Percentiles rank a stretch among this genome's conserved stretches.
Evolutionary conservation across 2,329 filamentous ascomycete species (phyloP).

Genomic region (Cyphellophora europaea): DNA sequence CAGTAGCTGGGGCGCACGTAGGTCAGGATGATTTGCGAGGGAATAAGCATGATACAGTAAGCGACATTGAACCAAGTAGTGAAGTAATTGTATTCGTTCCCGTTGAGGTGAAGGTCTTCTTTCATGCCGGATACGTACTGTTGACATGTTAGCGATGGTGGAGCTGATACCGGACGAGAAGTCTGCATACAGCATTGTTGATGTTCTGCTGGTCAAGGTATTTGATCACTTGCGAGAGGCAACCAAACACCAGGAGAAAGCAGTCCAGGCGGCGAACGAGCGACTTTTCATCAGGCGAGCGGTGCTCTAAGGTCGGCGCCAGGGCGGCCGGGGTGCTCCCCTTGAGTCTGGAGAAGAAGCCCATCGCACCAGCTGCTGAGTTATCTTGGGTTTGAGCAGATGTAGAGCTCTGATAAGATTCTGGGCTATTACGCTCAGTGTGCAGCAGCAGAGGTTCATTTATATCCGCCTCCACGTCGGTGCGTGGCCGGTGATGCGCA

Average conservation of each 20-base stretch:
- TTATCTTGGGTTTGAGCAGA: too few relatives aligned
- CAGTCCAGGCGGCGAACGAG: slow-evolving; percentile 19
- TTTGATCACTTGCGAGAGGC: not conserved
- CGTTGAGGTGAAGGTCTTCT: slow-evolving; percentile 38
- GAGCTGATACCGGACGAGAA: not conserved
- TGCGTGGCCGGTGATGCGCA: too few relatives aligned
- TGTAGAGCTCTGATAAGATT: too few relatives aligned
- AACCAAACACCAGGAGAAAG: not conserved
- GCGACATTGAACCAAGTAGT: slow-evolving; percentile 31
- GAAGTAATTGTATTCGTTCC: slow-evolving; percentile 41
- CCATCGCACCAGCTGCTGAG: too few relatives aligned
- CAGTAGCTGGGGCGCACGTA: slow-evolving; percentile 22
- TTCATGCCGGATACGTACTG: slow-evolving; percentile 23
- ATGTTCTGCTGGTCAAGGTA: slow-evolving; percentile 1
- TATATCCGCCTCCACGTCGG: too few relatives aligned
- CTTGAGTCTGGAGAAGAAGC: not conserved
- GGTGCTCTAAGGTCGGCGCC: slow-evolving; percentile 2
- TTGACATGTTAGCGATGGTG: not conserved
- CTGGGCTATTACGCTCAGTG: too few relatives aligned
- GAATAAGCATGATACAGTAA: slow-evolving; percentile 31
- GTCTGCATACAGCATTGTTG: not conserved
- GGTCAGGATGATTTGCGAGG: slow-evolving; percentile 31
- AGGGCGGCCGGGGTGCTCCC: not conserved
- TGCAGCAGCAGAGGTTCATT: too few relatives aligned
- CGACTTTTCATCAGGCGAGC: slow-evolving; percentile 24